Evolutionary conservation across 2,329 filamentous ascomycete genomes (phyloP).

Genomic region (Colletotrichum sp.): DNA sequence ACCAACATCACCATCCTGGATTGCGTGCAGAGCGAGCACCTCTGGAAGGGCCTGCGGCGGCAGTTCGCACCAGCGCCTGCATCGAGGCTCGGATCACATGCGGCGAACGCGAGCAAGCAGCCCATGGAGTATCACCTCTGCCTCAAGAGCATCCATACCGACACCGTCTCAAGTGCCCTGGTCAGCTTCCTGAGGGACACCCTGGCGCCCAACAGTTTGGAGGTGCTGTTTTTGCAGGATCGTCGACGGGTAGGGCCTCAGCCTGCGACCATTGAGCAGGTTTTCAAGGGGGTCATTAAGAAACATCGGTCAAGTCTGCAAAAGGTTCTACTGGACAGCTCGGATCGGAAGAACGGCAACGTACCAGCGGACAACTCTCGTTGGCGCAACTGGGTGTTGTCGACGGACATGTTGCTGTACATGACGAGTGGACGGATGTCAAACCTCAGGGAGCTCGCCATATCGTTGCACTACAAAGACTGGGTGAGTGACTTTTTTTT

Average conservation of each 20-base stretch:
- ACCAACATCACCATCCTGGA: conserved; percentile 76
- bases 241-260: conserved; percentile 51
- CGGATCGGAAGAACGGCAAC: conserved; percentile 44
- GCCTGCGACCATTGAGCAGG: conserved; percentile 69
- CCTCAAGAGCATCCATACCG: conserved; percentile 77
- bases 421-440: conserved; percentile 80
- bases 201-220: conserved; percentile 78
- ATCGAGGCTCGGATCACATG: conserved; percentile 18
- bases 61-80: conserved; percentile 56
- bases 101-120: conserved; percentile 29
- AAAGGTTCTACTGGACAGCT: conserved; percentile 77
- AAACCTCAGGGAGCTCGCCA: conserved; percentile 72
- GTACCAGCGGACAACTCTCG: conserved; percentile 41
- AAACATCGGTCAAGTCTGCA: conserved; percentile 74
- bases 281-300: conserved; percentile 73
- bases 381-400: conserved; percentile 76
- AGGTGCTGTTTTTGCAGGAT: conserved; percentile 80
- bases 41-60: conserved; percentile 76
- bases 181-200: conserved; percentile 80
- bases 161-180: conserved; percentile 71
- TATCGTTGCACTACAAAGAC: conserved; percentile 75
- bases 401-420: conserved; percentile 71
- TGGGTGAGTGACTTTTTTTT: conserved; percentile 64
- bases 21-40: conserved; percentile 73
- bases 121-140: conserved; percentile 64